Evolutionary conservation across 192 early-diverging fungal genomes (phyloP).

Genomic region (Irineochytrium annulatum): DNA sequence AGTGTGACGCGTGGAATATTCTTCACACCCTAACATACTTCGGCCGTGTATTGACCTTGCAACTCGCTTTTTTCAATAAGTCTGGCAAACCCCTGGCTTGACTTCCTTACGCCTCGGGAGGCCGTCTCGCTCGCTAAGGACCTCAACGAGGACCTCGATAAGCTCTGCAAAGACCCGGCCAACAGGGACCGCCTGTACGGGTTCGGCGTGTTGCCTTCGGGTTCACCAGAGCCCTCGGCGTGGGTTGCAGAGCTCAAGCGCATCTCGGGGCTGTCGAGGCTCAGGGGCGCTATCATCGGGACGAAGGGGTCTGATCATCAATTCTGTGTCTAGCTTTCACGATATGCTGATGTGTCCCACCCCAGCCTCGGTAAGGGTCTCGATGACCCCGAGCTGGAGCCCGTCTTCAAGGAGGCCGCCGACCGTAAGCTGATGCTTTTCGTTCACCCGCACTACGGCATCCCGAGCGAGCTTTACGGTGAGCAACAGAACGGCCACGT

Average conservation of each 20-base stretch:
- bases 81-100: slow-evolving; percentile 28
- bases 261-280: slow-evolving; percentile 12
- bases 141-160: slow-evolving; percentile 31
- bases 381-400: slow-evolving; percentile 35
- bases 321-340: too few species aligned
- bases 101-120: slow-evolving; percentile 12
- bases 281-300: slow-evolving; percentile 37
- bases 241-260: slow-evolving; percentile 26
- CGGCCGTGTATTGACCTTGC: too few species aligned
- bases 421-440: slow-evolving; percentile 22
- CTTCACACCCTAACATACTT: too few species aligned
- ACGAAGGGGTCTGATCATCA: too few species aligned
- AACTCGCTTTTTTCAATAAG: too few species aligned
- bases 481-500: slow-evolving; percentile 20
- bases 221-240: slow-evolving; percentile 9
- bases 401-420: slow-evolving; percentile 26
- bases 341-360: too few species aligned
- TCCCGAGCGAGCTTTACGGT: slow-evolving; percentile 11
- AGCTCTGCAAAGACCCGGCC: slow-evolving; percentile 13
- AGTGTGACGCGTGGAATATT: too few species aligned
- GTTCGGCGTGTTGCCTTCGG: slow-evolving; percentile 27
- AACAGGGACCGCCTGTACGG: slow-evolving; percentile 22
- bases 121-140: slow-evolving; percentile 14
- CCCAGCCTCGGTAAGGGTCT: slow-evolving; percentile 33
- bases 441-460: slow-evolving; percentile 35